A percentile compares a stretch with the other conserved stretches of the same genome.
These are phyloP conservation scores for Globisporangium emineosum DNA, from an alignment of 352 stramenopile species.

Conservation along the genomic window DNA sequence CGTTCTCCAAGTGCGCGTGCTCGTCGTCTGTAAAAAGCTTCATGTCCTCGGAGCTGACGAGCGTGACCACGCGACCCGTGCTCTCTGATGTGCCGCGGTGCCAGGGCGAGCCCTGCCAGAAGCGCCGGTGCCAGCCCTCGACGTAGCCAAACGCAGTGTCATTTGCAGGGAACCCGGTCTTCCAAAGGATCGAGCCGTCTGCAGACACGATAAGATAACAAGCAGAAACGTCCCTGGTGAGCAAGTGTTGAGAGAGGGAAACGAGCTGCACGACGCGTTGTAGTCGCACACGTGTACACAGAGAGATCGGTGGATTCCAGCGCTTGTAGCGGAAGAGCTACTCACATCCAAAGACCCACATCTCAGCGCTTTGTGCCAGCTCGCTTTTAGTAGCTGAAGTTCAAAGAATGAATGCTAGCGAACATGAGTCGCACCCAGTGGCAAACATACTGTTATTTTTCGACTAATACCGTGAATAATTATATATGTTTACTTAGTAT, in stretches of 20 bases:
- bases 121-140: constrained; percentile 82
- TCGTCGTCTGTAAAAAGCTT: constrained; percentile 62
- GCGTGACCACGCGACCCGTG: constrained; percentile 82
- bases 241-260: not conserved
- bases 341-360: constrained; percentile 57
- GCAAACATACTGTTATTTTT: not conserved
- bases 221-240: constrained; percentile 16
- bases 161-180: constrained; percentile 29
- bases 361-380: constrained; percentile 17
- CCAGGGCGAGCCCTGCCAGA: constrained; percentile 88
- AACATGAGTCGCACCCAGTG: constrained; percentile 16
- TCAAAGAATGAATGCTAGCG: constrained; percentile 1
- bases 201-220: not conserved
- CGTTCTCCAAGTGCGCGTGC: constrained; percentile 52
- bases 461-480: constrained; percentile 11
- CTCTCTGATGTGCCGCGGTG: constrained; percentile 77
- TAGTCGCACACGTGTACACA: not conserved
- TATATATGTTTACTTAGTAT: not conserved
- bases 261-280: not conserved
- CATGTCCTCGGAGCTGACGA: constrained; percentile 80
- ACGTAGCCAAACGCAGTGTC: constrained; percentile 48
- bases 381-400: not conserved
- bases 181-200: constrained; percentile 33
- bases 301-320: constrained; percentile 42
- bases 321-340: constrained; percentile 42